Conservation (phyloP, 2,329 filamentous ascomycete genomes). For the Dothideomycetes sp. region DNA sequence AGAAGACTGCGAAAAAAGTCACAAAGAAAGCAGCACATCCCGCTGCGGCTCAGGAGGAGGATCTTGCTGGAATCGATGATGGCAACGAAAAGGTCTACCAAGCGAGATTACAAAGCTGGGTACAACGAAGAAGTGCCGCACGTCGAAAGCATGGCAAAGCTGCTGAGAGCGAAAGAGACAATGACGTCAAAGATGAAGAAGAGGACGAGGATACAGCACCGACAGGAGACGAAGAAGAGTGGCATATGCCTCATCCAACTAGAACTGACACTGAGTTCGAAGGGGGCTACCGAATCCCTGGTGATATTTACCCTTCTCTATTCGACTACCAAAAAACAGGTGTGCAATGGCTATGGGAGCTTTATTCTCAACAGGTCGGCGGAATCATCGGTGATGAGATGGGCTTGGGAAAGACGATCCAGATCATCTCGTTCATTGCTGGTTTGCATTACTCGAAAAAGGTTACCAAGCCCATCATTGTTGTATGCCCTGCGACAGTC, state of each 20-base stretch:
- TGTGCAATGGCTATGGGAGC: conserved; percentile 89
- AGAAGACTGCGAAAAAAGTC: conserved; percentile 25
- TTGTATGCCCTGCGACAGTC: conserved; percentile 89
- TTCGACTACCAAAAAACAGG: conserved; percentile 98
- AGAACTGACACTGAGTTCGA: conserved; percentile 66
- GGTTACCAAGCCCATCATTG: conserved; percentile 73
- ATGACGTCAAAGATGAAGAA: conserved; percentile 23
- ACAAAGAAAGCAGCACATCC: conserved; percentile 20
- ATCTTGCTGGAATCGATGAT: conserved; percentile 66
- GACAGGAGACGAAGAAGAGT: conserved; percentile 50
- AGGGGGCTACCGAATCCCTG: conserved; percentile 70
- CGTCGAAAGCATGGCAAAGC: conserved; percentile 31
- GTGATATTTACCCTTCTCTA: conserved; percentile 83
- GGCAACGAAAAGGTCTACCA: conserved; percentile 79
- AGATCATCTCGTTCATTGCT: conserved; percentile 73
- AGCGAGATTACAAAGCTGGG: conserved; percentile 65
- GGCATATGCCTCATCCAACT: conserved; percentile 79
- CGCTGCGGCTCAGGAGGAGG: conserved; percentile 34
- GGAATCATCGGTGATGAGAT: conserved; percentile 97
- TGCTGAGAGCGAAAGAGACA: conserved; percentile 15
- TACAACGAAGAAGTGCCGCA: conserved; percentile 52
- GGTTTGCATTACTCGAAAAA: conserved; percentile 86
- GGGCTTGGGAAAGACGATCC: conserved; percentile 93
- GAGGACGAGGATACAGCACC: conserved; percentile 22
- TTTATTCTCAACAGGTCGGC: conserved; percentile 81